These are phyloP conservation scores for Baudoinia panamericana DNA, from an alignment of 495 filamentous ascomycete genomes.

Conservation along the genomic window DNA sequence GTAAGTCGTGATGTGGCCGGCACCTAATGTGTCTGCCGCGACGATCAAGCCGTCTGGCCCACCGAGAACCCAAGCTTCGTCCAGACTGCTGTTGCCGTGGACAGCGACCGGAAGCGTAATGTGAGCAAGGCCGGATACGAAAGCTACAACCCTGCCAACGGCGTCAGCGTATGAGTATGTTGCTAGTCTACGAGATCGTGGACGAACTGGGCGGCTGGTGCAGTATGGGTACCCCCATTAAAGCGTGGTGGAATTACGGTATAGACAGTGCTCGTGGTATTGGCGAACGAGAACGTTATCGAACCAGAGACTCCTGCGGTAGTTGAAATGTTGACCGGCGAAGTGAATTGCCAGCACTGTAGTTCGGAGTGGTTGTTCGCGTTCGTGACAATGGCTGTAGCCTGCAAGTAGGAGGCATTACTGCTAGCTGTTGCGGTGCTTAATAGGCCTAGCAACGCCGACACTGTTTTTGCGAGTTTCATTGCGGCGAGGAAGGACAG, in stretches of 20 bases:
- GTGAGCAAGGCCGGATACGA: conserved; percentile 38
- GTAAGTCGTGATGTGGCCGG: conserved; percentile 14
- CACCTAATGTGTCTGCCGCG: conserved; percentile 9
- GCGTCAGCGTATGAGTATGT: not conserved
- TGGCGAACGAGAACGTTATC: conserved; percentile 25
- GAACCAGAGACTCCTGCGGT: conserved; percentile 35
- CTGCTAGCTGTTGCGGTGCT: not conserved
- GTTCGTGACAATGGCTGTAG: conserved; percentile 24
- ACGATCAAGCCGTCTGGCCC: conserved; percentile 6
- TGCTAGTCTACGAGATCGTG: conserved; percentile 1
- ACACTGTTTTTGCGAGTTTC: no score
- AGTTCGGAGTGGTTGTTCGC: conserved; percentile 31
- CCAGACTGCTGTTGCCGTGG: conserved; percentile 4
- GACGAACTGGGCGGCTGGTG: conserved; percentile 38
- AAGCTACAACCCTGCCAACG: conserved; percentile 37
- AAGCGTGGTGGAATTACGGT: conserved; percentile 34
- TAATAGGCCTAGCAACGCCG: no score
- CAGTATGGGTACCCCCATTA: conserved; percentile 40
- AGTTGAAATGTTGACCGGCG: conserved; percentile 31
- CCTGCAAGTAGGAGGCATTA: conserved; percentile 16
- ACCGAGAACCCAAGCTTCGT: conserved; percentile 9
- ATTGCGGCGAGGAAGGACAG: no score
- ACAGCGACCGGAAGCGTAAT: conserved; percentile 22
- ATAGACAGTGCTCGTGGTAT: conserved; percentile 31
- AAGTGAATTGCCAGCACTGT: conserved; percentile 43